Conservation (phyloP, 371 early-diverging fungal genomes). For the Mucor lusitanicus region DNA sequence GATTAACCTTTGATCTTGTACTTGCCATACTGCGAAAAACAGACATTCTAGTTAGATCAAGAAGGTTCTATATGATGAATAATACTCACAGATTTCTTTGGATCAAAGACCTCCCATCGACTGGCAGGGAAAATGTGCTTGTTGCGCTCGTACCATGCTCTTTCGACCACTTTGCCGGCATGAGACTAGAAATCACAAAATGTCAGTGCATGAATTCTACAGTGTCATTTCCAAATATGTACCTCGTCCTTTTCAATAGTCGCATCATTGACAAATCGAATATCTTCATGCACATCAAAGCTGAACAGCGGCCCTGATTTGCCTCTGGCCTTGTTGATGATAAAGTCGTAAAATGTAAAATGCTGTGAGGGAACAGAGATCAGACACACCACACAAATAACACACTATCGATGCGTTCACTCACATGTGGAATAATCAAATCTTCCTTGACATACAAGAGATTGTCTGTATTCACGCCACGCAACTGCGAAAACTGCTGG, state of each 20-base stretch:
- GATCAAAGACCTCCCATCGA: constrained; percentile 94
- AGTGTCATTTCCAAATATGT: not conserved
- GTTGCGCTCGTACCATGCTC: constrained; percentile 94
- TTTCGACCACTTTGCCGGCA: constrained; percentile 93
- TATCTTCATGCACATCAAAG: constrained; percentile 95
- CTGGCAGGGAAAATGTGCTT: constrained; percentile 96
- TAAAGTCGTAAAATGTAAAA: constrained; percentile 96
- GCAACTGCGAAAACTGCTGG: constrained; percentile 79
- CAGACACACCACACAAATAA: not conserved
- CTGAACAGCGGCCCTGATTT: constrained; percentile 94
- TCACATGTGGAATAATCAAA: constrained; percentile 92
- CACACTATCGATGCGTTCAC: constrained; percentile 4
- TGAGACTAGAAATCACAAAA: constrained; percentile 65
- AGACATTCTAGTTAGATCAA: constrained; percentile 1
- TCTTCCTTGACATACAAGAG: constrained; percentile 95
- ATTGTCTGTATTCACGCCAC: constrained; percentile 84
- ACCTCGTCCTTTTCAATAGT: constrained; percentile 86
- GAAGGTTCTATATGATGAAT: not conserved
- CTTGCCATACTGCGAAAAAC: constrained; percentile 66
- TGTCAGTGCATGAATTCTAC: not conserved
- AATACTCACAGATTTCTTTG: constrained; percentile 69
- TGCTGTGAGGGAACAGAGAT: constrained; percentile 50
- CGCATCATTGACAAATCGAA: constrained; percentile 86
- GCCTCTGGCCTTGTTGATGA: constrained; percentile 93
- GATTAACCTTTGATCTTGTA: constrained; percentile 48